Conservation (phyloP, 2,329 filamentous ascomycete genomes). For the Alternaria incomplexa region DNA sequence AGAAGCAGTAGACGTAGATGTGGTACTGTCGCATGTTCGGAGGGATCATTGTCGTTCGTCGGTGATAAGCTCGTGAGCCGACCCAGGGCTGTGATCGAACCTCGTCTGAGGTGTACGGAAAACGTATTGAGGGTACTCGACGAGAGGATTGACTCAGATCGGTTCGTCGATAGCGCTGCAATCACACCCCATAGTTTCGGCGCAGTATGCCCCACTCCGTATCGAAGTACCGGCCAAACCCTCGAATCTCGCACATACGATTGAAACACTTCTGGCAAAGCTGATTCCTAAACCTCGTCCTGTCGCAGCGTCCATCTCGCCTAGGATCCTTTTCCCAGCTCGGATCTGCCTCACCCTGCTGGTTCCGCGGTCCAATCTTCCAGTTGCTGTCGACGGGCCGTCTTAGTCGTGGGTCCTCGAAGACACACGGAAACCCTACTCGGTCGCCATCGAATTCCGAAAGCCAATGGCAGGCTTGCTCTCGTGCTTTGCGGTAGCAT, state of each 20-base stretch:
- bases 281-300: slow-evolving; percentile 21
- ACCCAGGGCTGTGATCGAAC: not conserved
- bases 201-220: slow-evolving; percentile 27
- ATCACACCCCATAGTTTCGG: slow-evolving; percentile 11
- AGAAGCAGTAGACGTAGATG: not conserved
- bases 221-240: slow-evolving; percentile 32
- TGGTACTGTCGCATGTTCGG: not conserved
- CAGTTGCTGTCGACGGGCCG: slow-evolving; percentile 24
- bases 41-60: not conserved
- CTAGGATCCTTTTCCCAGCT: slow-evolving; percentile 32
- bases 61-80: not conserved
- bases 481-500: slow-evolving; percentile 26
- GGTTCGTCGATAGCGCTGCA: not conserved
- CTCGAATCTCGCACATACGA: slow-evolving; percentile 31
- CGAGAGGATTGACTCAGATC: not conserved
- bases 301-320: slow-evolving; percentile 26
- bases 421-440: slow-evolving; percentile 30
- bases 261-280: slow-evolving; percentile 32
- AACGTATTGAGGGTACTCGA: not conserved
- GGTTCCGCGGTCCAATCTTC: slow-evolving; percentile 27
- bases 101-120: not conserved
- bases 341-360: slow-evolving; percentile 20
- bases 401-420: slow-evolving; percentile 22
- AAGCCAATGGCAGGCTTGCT: slow-evolving; percentile 28
- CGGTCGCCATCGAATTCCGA: slow-evolving; percentile 28